Base-by-base conservation (phyloP, 1,284 basidiomycete genomes). In the Phlebopus sp. region DNA sequence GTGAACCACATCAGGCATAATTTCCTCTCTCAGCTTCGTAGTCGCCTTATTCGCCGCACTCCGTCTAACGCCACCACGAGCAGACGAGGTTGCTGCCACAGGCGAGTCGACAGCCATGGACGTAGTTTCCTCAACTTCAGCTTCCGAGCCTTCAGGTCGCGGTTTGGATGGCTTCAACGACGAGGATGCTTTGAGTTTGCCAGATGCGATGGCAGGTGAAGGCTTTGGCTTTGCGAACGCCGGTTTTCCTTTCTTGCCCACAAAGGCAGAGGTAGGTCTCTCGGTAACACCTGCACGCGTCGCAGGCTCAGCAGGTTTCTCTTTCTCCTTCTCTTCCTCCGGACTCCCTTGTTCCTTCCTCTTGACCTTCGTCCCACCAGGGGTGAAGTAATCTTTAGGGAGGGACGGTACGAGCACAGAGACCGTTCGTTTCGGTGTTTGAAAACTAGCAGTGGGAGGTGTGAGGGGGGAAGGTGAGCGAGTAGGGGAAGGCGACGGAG, bases 1-100 rank as follows among this genome's bases (percentile, higher is more conserved):
- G 49, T 70, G 76, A 38, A 81, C 56, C 9, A 90, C 72, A 57
- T 93, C 90, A 0, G 87, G 84, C 81, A 91, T 90, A 50, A 90
- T 70, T 53, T 76, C 77, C 11, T 86, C 77, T 31, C 76, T 77
- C 36, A 93, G 65, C 55, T 71, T 75, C 54, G 78, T 71, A 3
- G 71, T 74, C 2, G 89, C 90, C 55, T 76, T 81, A 13, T 74
- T 73, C 1, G 90, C 88, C 8, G 90, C 90, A 17, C 69, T 73
- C 23, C 84, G 73, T 56, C 69, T 73, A 17, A 71, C 69, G 27
- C 59, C 66, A 0, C 37, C 42, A 30, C 56, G 62, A 13, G 46
- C 46, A 4, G 37, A 42, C 8, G 58, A 56, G 4, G 42, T n/a
- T n/a, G n/a, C n/a, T 9, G 44, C 14, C n/a, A 37, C n/a, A 2